Evolutionary conservation across 73 alveolate species (phyloP).

Genomic region (Tetrahymena borealis): DNA sequence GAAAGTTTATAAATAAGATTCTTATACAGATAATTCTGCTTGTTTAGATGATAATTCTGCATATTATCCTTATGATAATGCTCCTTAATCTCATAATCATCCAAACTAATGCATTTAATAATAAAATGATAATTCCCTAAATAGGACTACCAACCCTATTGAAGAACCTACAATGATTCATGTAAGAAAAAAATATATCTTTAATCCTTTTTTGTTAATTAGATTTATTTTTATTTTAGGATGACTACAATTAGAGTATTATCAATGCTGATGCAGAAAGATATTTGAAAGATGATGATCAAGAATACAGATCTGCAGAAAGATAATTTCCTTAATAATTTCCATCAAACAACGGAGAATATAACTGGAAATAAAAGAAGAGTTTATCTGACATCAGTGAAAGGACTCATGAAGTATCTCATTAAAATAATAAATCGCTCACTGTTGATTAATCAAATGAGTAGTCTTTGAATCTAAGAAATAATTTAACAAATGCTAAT

Average conservation of each 20-base stretch:
- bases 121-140: not conserved
- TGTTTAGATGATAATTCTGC: not conserved
- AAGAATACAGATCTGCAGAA: not conserved
- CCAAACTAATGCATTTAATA: not conserved
- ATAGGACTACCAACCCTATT: not conserved
- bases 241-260: not conserved
- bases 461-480: not conserved
- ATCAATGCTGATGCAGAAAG: not conserved
- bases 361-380: not conserved
- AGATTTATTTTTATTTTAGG: too few species aligned
- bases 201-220: not conserved
- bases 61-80: not conserved
- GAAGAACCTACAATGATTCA: not conserved
- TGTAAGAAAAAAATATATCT: too few species aligned
- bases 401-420: not conserved
- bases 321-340: not conserved
- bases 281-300: not conserved
- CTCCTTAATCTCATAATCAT: not conserved
- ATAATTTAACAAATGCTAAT: not conserved
- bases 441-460: not conserved
- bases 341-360: not conserved
- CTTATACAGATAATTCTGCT: not conserved
- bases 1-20: not conserved
- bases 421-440: not conserved
- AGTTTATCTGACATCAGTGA: not conserved